Base-by-base conservation (phyloP, 441 rosid species). In the Flueggea neowawraea region DNA sequence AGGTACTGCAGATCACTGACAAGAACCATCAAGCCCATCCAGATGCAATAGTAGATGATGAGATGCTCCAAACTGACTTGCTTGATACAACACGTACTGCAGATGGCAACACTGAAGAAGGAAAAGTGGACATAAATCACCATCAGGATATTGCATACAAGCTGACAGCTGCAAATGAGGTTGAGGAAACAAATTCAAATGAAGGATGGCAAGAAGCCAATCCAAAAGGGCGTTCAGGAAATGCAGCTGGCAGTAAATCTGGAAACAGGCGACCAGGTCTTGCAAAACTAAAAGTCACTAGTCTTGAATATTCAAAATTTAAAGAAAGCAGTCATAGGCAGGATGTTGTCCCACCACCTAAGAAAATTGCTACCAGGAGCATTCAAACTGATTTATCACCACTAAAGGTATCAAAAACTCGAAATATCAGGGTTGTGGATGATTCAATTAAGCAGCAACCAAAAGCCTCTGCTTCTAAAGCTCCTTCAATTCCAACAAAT, bases 181-280 rank as follows among this genome's bases (percentile, higher is more conserved):
- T 71, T 52, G 79, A 75, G 69, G 85, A 79, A 70, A 67, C 77
- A 48, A 55, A 71, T 64, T 75, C 82, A 8, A 83, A 81, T 47
- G 90, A 87, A 77, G 88, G 94, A 44, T 84, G 94, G 94, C 90
- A 81, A 75, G 88, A 83, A 73, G 94, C 94, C 60, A 76, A 68
- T 66, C 61, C 79, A 3, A 83, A 78, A 70, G 82, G 84, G 48
- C 73, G 84, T 45, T 66, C 68, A 51, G 80, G 85, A 60, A 78
- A 67, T 52, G 64, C 70, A 39, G 69, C 58, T 16, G 64, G 83
- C 47, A 69, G 74, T 69, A 84, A 82, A 65, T 65, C 68, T 63
- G 63, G 74, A 41, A 66, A 53, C 52, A 78, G 76, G 72, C 64
- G 36, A 52, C 84, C 77, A 12, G 59, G 64, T 62, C 78, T 80